phyloP scores from a whole-genome alignment of 2,329 filamentous ascomycete species.

The Didymella arachidicola region DNA sequence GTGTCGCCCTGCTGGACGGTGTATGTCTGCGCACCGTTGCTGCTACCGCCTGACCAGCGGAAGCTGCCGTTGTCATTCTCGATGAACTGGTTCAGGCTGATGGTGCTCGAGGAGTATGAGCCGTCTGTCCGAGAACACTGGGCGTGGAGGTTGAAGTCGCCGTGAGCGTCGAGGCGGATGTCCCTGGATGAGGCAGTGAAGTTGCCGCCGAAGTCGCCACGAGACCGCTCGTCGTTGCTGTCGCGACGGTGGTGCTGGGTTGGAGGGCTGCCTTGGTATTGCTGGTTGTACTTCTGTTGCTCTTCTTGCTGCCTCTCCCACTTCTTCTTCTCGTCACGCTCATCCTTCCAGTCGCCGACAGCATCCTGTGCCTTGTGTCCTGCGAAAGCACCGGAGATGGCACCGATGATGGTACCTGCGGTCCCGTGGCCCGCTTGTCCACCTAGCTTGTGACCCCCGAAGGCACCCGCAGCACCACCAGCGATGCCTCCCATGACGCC shows the following conservation, averaged over 20 bases:
- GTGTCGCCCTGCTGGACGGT: conserved; percentile 41
- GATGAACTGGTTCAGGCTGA: conserved; percentile 33
- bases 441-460: conserved; percentile 37
- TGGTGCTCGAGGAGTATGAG: conserved; percentile 32
- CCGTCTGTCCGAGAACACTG: conserved; percentile 36
- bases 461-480: conserved; percentile 39
- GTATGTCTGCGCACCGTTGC: conserved; percentile 25
- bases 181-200: conserved; percentile 36
- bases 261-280: conserved; percentile 20
- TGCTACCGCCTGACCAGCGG: conserved; percentile 33
- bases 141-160: conserved; percentile 39
- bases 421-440: conserved; percentile 37
- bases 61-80: conserved; percentile 38
- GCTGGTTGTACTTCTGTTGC: conserved; percentile 27
- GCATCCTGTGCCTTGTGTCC: conserved; percentile 37
- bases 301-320: conserved; percentile 32
- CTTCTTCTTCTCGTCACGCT: conserved; percentile 41
- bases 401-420: conserved; percentile 34
- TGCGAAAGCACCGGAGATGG: conserved; percentile 35
- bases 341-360: conserved; percentile 35
- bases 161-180: conserved; percentile 37
- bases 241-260: conserved; percentile 11
- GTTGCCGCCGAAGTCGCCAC: conserved; percentile 34
- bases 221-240: conserved; percentile 22
- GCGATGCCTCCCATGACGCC: conserved; percentile 39